Evolutionary conservation across 2,329 filamentous ascomycete species (phyloP).

Genomic region (Penicillium brasilianum): DNA sequence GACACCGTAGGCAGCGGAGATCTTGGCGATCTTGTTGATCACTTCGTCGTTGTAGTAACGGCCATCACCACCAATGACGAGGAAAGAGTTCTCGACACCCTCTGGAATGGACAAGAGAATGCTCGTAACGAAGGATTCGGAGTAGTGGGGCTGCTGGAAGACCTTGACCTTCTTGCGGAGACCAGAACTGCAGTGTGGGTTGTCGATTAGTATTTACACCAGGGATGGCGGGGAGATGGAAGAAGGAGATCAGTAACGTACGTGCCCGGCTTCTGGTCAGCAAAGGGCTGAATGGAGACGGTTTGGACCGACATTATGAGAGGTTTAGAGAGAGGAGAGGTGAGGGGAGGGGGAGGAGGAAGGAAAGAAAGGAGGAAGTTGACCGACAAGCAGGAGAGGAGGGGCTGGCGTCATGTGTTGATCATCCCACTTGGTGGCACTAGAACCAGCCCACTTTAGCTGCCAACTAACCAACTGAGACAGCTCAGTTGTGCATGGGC

Average conservation of each 20-base stretch:
- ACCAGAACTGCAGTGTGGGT: slow-evolving; percentile 71
- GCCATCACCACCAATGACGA: slow-evolving; percentile 97
- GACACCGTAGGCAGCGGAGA: slow-evolving; percentile 93
- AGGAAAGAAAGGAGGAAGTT: slow-evolving; percentile 23
- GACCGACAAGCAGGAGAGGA: slow-evolving; percentile 34
- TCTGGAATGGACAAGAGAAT: slow-evolving; percentile 97
- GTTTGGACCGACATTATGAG: slow-evolving; percentile 74
- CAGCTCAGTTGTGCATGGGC: slow-evolving; percentile 2
- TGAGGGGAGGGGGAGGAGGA: slow-evolving; percentile 16
- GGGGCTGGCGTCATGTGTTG: slow-evolving; percentile 34
- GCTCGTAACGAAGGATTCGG: slow-evolving; percentile 91
- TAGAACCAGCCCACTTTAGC: neutral
- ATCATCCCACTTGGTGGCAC: slow-evolving; percentile 27
- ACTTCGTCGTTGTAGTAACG: slow-evolving; percentile 97
- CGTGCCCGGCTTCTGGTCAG: slow-evolving; percentile 99
- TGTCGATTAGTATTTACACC: neutral
- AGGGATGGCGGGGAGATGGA: neutral
- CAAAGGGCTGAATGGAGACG: slow-evolving; percentile 81
- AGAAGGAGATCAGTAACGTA: slow-evolving; percentile 60
- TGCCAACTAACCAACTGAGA: neutral
- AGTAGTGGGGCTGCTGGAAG: slow-evolving; percentile 95
- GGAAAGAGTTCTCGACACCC: slow-evolving; percentile 81
- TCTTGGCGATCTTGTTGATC: slow-evolving; percentile 95
- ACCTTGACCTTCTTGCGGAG: slow-evolving; percentile 99
- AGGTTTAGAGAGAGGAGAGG: slow-evolving; percentile 15